Percentiles rank a stretch among this genome's conserved stretches.
Conservation (phyloP, 129 eudicot genomes). For the Ambrosia artemisiifolia region DNA sequence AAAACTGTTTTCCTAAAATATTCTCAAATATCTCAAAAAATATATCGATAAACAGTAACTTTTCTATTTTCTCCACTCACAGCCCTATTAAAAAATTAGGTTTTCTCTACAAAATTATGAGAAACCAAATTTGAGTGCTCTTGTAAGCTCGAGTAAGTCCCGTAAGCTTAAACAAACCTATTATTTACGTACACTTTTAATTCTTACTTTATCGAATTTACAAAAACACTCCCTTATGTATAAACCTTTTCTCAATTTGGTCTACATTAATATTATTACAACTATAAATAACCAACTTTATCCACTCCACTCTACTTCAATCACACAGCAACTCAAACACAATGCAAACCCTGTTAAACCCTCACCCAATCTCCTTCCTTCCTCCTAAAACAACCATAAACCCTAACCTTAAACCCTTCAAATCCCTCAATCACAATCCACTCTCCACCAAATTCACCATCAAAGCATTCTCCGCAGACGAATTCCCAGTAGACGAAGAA, state of each 20-base stretch:
- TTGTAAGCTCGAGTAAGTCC: no score
- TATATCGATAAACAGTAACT: no score
- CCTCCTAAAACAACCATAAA: slow-evolving; percentile 64
- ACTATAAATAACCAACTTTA: slow-evolving; percentile 30
- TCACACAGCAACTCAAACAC: neutral
- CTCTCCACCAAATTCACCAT: slow-evolving; percentile 21
- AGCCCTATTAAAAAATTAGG: no score
- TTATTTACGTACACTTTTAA: no score
- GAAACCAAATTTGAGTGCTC: no score
- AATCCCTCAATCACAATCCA: neutral
- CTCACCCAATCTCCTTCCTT: slow-evolving; percentile 45
- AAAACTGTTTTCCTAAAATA: no score
- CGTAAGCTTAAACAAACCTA: no score
- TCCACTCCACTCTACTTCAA: slow-evolving; percentile 12
- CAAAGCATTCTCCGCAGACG: slow-evolving; percentile 63
- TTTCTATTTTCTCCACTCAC: no score
- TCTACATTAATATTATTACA: slow-evolving; percentile 9
- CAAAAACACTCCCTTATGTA: neutral
- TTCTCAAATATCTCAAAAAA: no score
- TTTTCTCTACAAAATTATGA: no score
- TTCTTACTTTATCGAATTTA: neutral
- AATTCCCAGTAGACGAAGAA: slow-evolving; percentile 79
- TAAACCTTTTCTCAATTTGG: neutral
- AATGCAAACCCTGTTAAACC: slow-evolving; percentile 64
- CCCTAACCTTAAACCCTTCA: slow-evolving; percentile 32